Evolutionary conservation across 2,329 filamentous ascomycete genomes (phyloP).

Genomic region (Hymenoscyphus repandus): DNA sequence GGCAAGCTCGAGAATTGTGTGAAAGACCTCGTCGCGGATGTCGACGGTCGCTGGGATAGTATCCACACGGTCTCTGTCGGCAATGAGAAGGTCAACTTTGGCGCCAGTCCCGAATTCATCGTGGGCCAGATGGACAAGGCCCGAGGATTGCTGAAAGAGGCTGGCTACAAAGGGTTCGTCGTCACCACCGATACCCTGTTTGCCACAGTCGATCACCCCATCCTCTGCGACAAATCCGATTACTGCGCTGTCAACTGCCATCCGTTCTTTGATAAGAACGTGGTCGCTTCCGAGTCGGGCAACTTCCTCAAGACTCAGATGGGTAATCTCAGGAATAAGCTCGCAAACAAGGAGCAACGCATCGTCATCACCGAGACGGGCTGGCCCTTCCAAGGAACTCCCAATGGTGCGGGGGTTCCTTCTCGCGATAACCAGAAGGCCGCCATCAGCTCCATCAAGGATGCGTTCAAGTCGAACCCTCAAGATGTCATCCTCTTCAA

Average conservation of each 20-base stretch:
- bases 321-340: constrained; percentile 36
- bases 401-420: constrained; percentile 66
- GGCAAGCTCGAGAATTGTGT: constrained; percentile 50
- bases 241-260: constrained; percentile 80
- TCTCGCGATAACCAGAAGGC: constrained; percentile 58
- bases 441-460: constrained; percentile 62
- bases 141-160: constrained; percentile 49
- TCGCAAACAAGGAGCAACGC: constrained; percentile 45
- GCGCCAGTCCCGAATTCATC: constrained; percentile 49
- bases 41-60: constrained; percentile 58
- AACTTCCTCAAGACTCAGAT: constrained; percentile 58
- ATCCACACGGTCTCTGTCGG: constrained; percentile 72
- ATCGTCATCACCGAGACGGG: constrained; percentile 78
- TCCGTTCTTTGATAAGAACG: constrained; percentile 71
- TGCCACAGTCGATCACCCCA: constrained; percentile 59
- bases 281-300: constrained; percentile 57
- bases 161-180: constrained; percentile 67
- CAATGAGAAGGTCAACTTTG: constrained; percentile 73
- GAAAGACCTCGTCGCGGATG: constrained; percentile 52
- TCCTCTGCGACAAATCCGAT: constrained; percentile 68
- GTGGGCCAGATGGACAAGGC: constrained; percentile 52
- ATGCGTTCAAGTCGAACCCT: constrained; percentile 46
- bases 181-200: constrained; percentile 77
- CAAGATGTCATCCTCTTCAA: constrained; percentile 66
- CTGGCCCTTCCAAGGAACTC: constrained; percentile 67